phyloP scores from a whole-genome alignment of 495 filamentous ascomycete genomes.

The Hyaloscypha hepaticicola region DNA sequence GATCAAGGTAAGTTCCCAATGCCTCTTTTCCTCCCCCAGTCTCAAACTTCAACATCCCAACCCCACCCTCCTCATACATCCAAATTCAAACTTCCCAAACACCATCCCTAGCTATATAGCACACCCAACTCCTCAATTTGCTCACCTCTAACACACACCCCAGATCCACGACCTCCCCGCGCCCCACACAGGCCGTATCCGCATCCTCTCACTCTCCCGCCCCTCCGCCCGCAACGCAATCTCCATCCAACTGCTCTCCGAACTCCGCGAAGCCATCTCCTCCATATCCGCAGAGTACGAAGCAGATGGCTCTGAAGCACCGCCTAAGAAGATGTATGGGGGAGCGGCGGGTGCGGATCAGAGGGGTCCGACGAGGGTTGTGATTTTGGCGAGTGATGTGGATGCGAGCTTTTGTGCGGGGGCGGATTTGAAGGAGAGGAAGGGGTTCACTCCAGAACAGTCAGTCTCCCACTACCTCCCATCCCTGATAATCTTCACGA shows the following conservation, averaged over 20 bases:
- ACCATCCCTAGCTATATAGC: no score
- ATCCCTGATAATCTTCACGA: not conserved
- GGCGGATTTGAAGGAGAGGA: conserved; percentile 88
- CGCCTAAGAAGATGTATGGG: conserved; percentile 38
- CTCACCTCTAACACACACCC: conserved; percentile 29
- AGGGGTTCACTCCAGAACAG: conserved; percentile 70
- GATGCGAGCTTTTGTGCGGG: conserved; percentile 89
- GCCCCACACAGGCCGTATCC: conserved; percentile 79
- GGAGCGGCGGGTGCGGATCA: conserved; percentile 40
- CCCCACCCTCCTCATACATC: not conserved
- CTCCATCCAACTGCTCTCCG: conserved; percentile 69
- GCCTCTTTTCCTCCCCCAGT: not conserved
- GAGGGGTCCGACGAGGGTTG: conserved; percentile 62
- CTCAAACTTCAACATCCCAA: not conserved
- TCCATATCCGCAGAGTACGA: conserved; percentile 67
- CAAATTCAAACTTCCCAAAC: no score
- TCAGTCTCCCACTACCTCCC: conserved; percentile 30
- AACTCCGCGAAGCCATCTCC: conserved; percentile 67
- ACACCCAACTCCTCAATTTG: not conserved
- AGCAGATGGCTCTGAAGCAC: conserved; percentile 47
- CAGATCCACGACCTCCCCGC: conserved; percentile 75
- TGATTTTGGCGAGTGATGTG: conserved; percentile 75
- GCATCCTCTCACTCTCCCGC: conserved; percentile 82
- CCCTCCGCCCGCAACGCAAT: conserved; percentile 87
- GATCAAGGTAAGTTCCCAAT: conserved; percentile 4